phyloP scores from a whole-genome alignment of 1,284 basidiomycete species.

The Microbotryum intermedium region DNA sequence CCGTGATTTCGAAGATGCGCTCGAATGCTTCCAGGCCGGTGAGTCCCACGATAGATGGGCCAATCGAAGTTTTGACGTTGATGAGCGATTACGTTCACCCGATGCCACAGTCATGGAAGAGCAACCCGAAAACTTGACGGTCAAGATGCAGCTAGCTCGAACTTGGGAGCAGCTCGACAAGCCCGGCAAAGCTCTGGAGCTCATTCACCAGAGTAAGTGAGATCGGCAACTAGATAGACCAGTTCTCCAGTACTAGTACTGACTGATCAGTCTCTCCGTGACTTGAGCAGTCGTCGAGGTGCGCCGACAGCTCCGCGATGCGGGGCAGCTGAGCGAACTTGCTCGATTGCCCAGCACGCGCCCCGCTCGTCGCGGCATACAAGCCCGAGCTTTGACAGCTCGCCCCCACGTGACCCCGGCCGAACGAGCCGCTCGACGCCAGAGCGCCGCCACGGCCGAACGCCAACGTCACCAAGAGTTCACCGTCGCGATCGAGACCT shows the following conservation, averaged over 20 bases:
- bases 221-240: too few species aligned
- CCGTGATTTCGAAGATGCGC: slow-evolving; percentile 62
- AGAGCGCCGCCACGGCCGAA: slow-evolving; percentile 21
- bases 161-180: slow-evolving; percentile 72
- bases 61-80: not conserved
- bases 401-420: not conserved
- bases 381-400: not conserved
- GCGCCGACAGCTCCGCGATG: slow-evolving; percentile 13
- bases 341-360: slow-evolving; percentile 4
- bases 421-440: slow-evolving; percentile 2
- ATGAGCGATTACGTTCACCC: not conserved
- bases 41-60: slow-evolving; percentile 26
- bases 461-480: slow-evolving; percentile 37
- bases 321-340: slow-evolving; percentile 1
- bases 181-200: slow-evolving; percentile 67
- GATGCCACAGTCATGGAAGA: slow-evolving; percentile 54
- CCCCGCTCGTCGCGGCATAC: not conserved
- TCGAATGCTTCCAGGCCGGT: slow-evolving; percentile 76
- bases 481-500: slow-evolving; percentile 38
- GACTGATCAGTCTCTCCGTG: not conserved
- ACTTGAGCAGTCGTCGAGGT: slow-evolving; percentile 19
- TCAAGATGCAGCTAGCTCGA: slow-evolving; percentile 79
- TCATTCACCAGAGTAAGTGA: slow-evolving; percentile 69
- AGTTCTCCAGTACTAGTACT: slow-evolving; percentile 41
- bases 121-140: slow-evolving; percentile 66